Conservation (phyloP, 75 land plant species). For the Adiantum capillusveneris region DNA sequence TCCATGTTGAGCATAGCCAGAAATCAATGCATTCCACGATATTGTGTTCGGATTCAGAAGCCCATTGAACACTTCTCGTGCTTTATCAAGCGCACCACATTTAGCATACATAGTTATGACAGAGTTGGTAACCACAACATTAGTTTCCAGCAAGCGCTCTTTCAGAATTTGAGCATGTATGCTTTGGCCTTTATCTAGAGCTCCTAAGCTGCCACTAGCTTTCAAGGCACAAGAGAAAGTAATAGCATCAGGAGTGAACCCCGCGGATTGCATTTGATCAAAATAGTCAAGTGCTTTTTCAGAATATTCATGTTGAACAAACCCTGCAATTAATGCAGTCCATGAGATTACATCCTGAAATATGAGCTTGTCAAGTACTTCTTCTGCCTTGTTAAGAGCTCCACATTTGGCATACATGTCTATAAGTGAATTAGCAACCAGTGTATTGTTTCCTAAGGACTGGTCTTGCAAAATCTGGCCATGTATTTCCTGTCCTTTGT, state of each 20-base stretch:
- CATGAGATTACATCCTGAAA: constrained; percentile 30
- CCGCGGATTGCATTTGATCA: constrained; percentile 22
- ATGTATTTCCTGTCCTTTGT: constrained; percentile 21
- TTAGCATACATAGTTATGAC: constrained; percentile 14
- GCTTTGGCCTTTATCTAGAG: constrained; percentile 19
- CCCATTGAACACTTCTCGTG: constrained; percentile 9
- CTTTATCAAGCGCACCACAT: constrained; percentile 9
- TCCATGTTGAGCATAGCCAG: constrained; percentile 24
- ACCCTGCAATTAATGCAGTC: constrained; percentile 36
- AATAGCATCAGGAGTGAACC: constrained; percentile 27
- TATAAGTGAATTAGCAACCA: constrained; percentile 12
- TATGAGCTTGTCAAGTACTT: constrained; percentile 18
- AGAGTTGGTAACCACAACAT: constrained; percentile 1
- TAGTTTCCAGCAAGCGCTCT: neutral
- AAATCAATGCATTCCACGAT: constrained; percentile 25
- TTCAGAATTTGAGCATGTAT: constrained; percentile 33
- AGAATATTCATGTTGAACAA: constrained; percentile 11
- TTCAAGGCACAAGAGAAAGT: constrained; percentile 32
- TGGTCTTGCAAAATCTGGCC: constrained; percentile 5
- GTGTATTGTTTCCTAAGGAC: constrained; percentile 1
- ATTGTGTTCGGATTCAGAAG: constrained; percentile 11
- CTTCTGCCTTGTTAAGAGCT: constrained; percentile 9
- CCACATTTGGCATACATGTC: constrained; percentile 32
- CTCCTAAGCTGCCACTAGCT: constrained; percentile 28
- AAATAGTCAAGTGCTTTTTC: constrained; percentile 25